Percentiles rank a stretch among this genome's conserved stretches.
These are phyloP conservation scores for Rhizopus arrhizus DNA, from an alignment of 371 early-diverging fungal genomes.

Conservation along the genomic window DNA sequence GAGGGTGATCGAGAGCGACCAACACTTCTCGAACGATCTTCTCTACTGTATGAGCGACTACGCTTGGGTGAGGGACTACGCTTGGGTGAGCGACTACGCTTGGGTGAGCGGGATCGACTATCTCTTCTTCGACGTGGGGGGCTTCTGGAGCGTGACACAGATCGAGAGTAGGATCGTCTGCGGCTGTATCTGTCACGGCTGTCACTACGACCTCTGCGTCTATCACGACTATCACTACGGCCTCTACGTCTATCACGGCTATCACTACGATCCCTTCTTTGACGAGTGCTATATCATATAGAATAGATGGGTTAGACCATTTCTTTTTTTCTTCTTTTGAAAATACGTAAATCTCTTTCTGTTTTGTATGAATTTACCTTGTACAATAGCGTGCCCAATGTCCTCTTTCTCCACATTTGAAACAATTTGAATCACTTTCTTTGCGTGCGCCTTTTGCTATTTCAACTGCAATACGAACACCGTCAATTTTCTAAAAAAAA, in stretches of 20 bases:
- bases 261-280: not conserved
- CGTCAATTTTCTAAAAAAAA: constrained; percentile 40
- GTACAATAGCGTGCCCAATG: constrained; percentile 26
- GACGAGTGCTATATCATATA: not conserved
- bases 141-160: constrained; percentile 2
- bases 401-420: constrained; percentile 64
- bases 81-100: not conserved
- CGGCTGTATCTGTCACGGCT: not conserved
- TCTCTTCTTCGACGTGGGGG: not conserved
- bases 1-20: too few relatives aligned
- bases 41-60: not conserved
- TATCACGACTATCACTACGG: constrained; percentile 1
- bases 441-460: constrained; percentile 58
- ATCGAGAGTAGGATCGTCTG: constrained; percentile 1
- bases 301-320: not conserved
- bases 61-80: not conserved
- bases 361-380: constrained; percentile 20
- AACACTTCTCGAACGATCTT: too few relatives aligned
- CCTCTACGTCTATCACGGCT: not conserved
- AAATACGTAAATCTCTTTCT: not conserved
- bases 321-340: not conserved
- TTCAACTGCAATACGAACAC: constrained; percentile 66
- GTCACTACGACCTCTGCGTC: not conserved
- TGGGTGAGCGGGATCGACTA: constrained; percentile 6
- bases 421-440: constrained; percentile 59